Base-by-base conservation (phyloP, 306 rosid genomes). In the Cucumis sativus region DNA sequence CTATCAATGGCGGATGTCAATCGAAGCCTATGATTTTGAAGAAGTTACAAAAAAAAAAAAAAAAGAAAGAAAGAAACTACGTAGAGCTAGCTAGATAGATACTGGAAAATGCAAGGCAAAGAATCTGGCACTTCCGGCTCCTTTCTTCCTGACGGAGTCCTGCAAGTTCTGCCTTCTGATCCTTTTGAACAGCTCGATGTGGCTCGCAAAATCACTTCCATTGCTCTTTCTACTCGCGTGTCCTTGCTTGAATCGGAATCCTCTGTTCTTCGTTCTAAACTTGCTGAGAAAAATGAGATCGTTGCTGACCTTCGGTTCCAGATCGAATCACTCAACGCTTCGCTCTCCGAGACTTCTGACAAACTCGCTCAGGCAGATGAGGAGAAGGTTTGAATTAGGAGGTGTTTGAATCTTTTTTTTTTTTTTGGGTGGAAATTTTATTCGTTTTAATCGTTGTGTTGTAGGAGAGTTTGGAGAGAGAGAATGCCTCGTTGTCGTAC, bases 171-270 rank as follows among this genome's bases (percentile, higher is more conserved):
- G 57, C 97, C 98, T 41, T 81, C 92, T 1, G 96, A 94, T 89
- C 98, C 97, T 15, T 95, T 92, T 72, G 89, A 89, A 76, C 98
- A 92, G 68, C 97, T 95, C 14, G 97, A 95, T 56, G 96, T 95
- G 84, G 98, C 98, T n/a, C 98, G 97, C 83, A 95, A 87, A 75
- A 92, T 92, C 85, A 90, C 89, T 7, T 95, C 96, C 85, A 82
- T 92, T 61, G 96, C 97, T 1, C 90, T 92, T 10, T 79, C 96
- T 56, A 87, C 96, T 35, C 97, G 97, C 77, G 92, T 95, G 86
- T 78, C 86, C 3, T 67, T 78, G 4, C 89, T 95, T 37, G 90
- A 88, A 59, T 84, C 93, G 0, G 92, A 92, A 77, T 47, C 87
- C 12, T 86, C 88, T 1, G 37, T 70, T 21, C 76, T 92, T 11